phyloP scores from a whole-genome alignment of 2,329 filamentous ascomycete species.

The Exophiala dermatitidis region DNA sequence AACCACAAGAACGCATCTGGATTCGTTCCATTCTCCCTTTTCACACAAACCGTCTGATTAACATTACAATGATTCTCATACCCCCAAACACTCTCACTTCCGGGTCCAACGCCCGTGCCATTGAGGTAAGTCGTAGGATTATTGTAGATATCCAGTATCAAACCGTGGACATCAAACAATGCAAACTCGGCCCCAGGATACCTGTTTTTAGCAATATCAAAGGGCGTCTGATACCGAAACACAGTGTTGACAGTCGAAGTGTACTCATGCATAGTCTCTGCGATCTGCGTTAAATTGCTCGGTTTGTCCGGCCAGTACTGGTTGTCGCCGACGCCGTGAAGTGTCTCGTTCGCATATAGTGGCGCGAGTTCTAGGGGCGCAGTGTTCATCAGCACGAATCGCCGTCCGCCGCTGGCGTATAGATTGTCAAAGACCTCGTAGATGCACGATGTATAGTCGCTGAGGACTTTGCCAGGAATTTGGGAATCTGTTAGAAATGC shows the following conservation, averaged over 20 bases:
- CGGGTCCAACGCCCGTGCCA: conserved; percentile 54
- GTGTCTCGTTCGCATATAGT: conserved; percentile 51
- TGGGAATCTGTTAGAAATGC: conserved; percentile 63
- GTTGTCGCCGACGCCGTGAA: conserved; percentile 39
- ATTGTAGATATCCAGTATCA: conserved; percentile 45
- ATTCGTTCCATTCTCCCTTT: conserved; percentile 14
- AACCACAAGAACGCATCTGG: conserved; percentile 23
- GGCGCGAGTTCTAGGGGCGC: conserved; percentile 62
- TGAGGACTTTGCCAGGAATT: conserved; percentile 51
- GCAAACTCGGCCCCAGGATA: conserved; percentile 54
- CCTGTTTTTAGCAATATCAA: conserved; percentile 37
- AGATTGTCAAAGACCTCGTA: conserved; percentile 57
- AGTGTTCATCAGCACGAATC: conserved; percentile 65
- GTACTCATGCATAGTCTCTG: conserved; percentile 47
- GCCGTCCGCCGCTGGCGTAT: conserved; percentile 59
- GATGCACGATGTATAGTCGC: conserved; percentile 61
- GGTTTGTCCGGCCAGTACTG: conserved; percentile 45
- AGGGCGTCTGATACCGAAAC: conserved; percentile 47
- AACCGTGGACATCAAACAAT: conserved; percentile 58
- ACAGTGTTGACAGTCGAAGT: conserved; percentile 44
- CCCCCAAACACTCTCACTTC: conserved; percentile 56
- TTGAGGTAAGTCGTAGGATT: conserved; percentile 56
- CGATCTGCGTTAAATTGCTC: conserved; percentile 45
- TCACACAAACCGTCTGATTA: conserved; percentile 34
- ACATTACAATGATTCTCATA: conserved; percentile 50